Conservation (phyloP, 805 yeast genomes). For the Kodamaea laetipori region DNA sequence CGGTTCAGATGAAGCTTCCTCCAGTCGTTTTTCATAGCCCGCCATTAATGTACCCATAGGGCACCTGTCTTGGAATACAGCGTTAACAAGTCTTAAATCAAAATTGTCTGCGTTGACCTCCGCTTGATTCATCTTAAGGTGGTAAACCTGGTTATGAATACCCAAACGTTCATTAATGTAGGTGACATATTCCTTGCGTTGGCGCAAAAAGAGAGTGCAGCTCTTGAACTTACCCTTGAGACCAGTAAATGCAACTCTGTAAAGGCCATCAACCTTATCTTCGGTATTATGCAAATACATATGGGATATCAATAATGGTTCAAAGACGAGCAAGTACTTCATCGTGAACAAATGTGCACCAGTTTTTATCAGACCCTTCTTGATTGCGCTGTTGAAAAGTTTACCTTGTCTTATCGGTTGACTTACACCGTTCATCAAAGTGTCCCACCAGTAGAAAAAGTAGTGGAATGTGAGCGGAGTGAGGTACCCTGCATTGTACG, state of each 20-base stretch:
- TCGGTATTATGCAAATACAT: conserved; percentile 33
- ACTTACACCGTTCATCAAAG: conserved; percentile 32
- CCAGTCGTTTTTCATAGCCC: not conserved
- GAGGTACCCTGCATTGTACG: conserved; percentile 38
- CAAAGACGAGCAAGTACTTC: conserved; percentile 42
- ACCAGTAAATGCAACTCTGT: conserved; percentile 39
- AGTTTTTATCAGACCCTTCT: conserved; percentile 31
- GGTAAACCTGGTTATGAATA: conserved; percentile 41
- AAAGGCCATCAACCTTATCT: conserved; percentile 22
- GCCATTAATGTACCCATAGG: conserved; percentile 10
- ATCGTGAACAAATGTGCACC: conserved; percentile 44
- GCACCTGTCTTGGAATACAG: conserved; percentile 57
- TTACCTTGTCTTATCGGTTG: conserved; percentile 40
- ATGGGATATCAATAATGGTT: conserved; percentile 43
- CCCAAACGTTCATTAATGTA: conserved; percentile 42
- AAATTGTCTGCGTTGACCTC: conserved; percentile 69
- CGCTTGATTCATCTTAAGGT: conserved; percentile 63
- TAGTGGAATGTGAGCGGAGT: conserved; percentile 42
- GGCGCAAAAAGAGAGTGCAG: conserved; percentile 43
- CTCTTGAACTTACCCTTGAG: conserved; percentile 36
- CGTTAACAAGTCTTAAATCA: conserved; percentile 67
- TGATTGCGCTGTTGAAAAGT: conserved; percentile 24
- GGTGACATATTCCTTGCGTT: conserved; percentile 37
- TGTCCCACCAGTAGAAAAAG: conserved; percentile 47
- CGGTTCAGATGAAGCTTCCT: not conserved